Evolutionary conservation across 805 yeast genomes (phyloP).

Genomic region (Yarrowia sp.): DNA sequence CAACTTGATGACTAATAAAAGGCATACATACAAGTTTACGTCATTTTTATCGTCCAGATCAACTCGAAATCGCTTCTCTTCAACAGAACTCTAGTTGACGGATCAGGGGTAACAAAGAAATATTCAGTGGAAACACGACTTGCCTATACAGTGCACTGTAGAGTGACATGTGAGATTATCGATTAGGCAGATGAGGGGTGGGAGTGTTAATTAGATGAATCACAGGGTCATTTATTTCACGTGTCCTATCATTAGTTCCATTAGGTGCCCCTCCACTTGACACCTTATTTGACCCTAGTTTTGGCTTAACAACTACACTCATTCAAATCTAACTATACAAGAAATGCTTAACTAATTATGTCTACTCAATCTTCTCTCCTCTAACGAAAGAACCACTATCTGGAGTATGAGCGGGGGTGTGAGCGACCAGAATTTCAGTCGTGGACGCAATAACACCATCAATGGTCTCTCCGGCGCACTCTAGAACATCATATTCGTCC

Average conservation of each 20-base stretch:
- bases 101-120: neutral
- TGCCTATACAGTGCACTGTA: neutral
- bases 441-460: neutral
- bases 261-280: too few species aligned
- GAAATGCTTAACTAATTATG: neutral
- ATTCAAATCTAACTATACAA: neutral
- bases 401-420: constrained; percentile 1
- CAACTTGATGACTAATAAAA: too few species aligned
- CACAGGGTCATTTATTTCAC: too few species aligned
- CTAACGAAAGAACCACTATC: neutral
- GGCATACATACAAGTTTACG: too few species aligned
- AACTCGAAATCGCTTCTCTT: too few species aligned
- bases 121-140: too few species aligned
- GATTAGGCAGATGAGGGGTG: too few species aligned
- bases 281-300: too few species aligned
- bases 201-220: too few species aligned
- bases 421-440: neutral
- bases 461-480: constrained; percentile 8
- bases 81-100: neutral
- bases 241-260: too few species aligned
- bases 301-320: too few species aligned
- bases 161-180: neutral
- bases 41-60: too few species aligned
- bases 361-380: constrained; percentile 3
- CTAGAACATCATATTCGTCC: constrained; percentile 54